These are phyloP conservation scores for Sporobolomyces phaffii DNA, from an alignment of 768 basidiomycete genomes.

Conservation along the genomic window DNA sequence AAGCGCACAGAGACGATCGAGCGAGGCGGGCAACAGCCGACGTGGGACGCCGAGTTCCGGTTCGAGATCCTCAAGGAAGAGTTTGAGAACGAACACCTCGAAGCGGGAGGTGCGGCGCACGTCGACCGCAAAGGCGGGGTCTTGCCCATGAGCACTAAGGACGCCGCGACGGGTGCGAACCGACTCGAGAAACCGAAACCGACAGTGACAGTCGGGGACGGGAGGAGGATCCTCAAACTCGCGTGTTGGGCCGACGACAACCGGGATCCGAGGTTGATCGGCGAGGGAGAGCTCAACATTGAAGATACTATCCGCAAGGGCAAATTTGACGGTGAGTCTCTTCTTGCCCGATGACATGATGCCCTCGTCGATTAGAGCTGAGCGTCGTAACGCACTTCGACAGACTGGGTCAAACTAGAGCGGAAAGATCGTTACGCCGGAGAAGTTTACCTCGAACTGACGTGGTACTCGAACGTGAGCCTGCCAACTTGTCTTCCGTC, in stretches of 20 bases:
- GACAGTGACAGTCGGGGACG: slow-evolving; percentile 42
- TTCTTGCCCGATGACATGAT: no score
- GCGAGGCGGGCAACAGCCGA: slow-evolving; percentile 86
- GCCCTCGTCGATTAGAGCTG: no score
- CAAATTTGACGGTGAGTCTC: slow-evolving; percentile 85
- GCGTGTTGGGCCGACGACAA: slow-evolving; percentile 76
- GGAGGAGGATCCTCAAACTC: slow-evolving; percentile 56
- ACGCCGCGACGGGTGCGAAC: slow-evolving; percentile 2
- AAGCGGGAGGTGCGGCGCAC: slow-evolving; percentile 43
- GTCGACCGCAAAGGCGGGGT: slow-evolving; percentile 51
- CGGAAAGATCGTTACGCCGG: slow-evolving; percentile 74
- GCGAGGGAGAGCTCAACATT: slow-evolving; percentile 69
- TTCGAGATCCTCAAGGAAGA: slow-evolving; percentile 56
- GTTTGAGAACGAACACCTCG: slow-evolving; percentile 50
- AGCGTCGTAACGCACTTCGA: slow-evolving; percentile 37
- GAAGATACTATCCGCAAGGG: slow-evolving; percentile 71
- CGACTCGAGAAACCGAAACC: slow-evolving; percentile 38
- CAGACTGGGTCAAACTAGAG: slow-evolving; percentile 90
- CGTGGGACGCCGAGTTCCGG: slow-evolving; percentile 84
- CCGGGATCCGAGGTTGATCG: slow-evolving; percentile 70
- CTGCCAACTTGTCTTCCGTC: slow-evolving; percentile 33
- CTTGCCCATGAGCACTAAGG: slow-evolving; percentile 44
- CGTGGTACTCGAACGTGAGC: slow-evolving; percentile 62
- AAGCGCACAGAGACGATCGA: slow-evolving; percentile 67
- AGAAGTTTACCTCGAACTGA: slow-evolving; percentile 87